Base-by-base conservation (phyloP, 768 basidiomycete species). In the Gyrodon lividus region DNA sequence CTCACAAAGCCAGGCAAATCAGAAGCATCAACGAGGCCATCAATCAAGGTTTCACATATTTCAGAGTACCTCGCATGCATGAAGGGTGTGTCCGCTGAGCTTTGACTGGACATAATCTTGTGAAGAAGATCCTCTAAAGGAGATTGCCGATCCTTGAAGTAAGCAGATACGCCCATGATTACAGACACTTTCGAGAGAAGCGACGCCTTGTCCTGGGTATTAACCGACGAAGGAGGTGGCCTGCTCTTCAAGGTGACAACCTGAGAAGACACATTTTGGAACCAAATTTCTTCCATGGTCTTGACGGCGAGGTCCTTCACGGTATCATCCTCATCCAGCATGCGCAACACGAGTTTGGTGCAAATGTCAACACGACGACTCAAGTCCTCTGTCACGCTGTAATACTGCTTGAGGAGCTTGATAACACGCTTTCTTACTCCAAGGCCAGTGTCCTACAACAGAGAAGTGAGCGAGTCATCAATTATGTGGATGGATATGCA, bases 371-470 rank as follows among this genome's bases (percentile, higher is more conserved):
- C 78, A 26, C 81, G 81, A 30, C 84, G 80, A 13, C 66, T 62
- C 31, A 77, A 72, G 46, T 86, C 82, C 14, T 81, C 75, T 2
- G 84, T 82, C 17, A 84, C 80, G 2, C 68, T 60, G 62, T 95
- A 95, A 57, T 93, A 89, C 0, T 83, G 79, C 67, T 88, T 91
- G 34, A 99, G 77, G 1, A 99, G 75, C 71, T 96, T 98, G 75
- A 99, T 91, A 47, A 98, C 96, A 3, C 96, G 84, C 67, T 98
- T 98, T 26, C 97, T 80, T 4, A 99, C 97, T 28, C 85, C 84
- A 16, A 98, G 77, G 5, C 97, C 96, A 46, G 95, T 89, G 65
- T 99, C 97, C 96, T 98, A 57, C 31, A 14, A 24, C 19, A 23
- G 14, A 43, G 5, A 37, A 23, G 23, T 57, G 30, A 59, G 43